Base-by-base conservation (phyloP, 2,329 filamentous ascomycete species). In the Decorospora gaudefroyi region DNA sequence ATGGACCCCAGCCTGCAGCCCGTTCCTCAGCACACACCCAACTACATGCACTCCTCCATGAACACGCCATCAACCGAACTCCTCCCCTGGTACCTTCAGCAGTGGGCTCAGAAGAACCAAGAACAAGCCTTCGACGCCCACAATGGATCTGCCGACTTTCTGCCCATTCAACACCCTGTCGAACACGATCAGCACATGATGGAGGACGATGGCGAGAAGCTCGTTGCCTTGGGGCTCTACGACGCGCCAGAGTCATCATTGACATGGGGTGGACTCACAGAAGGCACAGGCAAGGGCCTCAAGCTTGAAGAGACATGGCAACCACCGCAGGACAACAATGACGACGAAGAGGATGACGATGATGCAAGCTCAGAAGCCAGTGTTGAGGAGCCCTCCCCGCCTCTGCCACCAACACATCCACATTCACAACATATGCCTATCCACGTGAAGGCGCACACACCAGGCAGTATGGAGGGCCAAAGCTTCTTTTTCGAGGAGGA, bases 151-250 rank as follows among this genome's bases (percentile, higher is more conserved):
- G 43, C 51, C 47, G 76, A 80, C 32, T 81, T 82, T 37, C 71
- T 81, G 2, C 75, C 76, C 4, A 69, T 74, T 3, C 78, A 82
- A 51, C 74, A 79, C 31, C 42, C 49, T 2, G 73, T 77, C 36
- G 71, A 76, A 10, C 63, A 66, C 13, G 65, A 76, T 21, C 67
- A 77, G 8, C 78, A 83, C 33, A 78, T 80, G 44, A 54, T 80
- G 33, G 81, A 82, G 18, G 65, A 76, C 17, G 74, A 79, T 10
- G 85, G 83, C 25, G 87, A 90, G 60, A 85, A 90, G 47, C 77
- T 92, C 1, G 78, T 90, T n/a, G 88, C 88, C 13, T 85, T 93
- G 80, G 88, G 88, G 0, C 78, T 93, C 0, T 93, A 93, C 67
- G 88, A 90, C 59, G 74, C 81, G 4, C 87, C 87, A 0, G 85